Evolutionary conservation across 2,329 filamentous ascomycete genomes (phyloP), one percentile per base, ranked within the genome.

Genomic region (Monilinia vaccinii-corymbosi): DNA sequence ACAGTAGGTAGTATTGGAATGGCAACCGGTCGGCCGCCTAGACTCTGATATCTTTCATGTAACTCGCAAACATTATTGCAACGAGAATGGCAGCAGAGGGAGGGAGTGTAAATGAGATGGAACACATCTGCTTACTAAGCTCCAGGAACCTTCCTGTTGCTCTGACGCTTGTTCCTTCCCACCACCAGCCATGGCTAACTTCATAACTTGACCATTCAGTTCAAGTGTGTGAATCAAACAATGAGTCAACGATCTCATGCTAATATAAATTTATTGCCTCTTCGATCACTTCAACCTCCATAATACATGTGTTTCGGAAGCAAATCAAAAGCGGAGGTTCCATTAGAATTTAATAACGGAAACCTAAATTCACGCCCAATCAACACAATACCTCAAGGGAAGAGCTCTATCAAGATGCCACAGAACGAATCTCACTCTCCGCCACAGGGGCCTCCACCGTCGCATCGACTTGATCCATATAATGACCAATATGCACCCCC

Each of bases 381-480:
- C 47, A 60, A 70, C 44, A 23, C 62, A 8, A 64, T 63, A 42
- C 48, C 60, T 13, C 28, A 61, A n/a, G 48, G 48, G 32, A 62
- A 48, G 5, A 61, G 36, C 16, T 65, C 65, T 14, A 60, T 58
- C 53, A 69, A 65, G 48, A 69, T 70, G 68, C 65, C 67, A 32
- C 57, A 64, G 23, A 56, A 63, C 63, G 7, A 67, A 67, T 25
- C 69, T 66, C 38, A 57, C 66, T 5, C 73, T 71, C 18, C 74
- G 71, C 13, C 76, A 72, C 18, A 58, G n/a, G 63, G 63, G 13
- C 65, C 60, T 21, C 63, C 63, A 3, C 63, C 63, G 25, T 55
- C 53, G 6, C 57, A 59, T 51, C 73, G 71, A 9, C 72, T 72
- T 34, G 71, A 70, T 11, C 55, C 55, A n/a, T 60, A 64, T 38